These are phyloP conservation scores for Ogataea dorogensis DNA, from an alignment of 805 yeast species.

Conservation along the genomic window DNA sequence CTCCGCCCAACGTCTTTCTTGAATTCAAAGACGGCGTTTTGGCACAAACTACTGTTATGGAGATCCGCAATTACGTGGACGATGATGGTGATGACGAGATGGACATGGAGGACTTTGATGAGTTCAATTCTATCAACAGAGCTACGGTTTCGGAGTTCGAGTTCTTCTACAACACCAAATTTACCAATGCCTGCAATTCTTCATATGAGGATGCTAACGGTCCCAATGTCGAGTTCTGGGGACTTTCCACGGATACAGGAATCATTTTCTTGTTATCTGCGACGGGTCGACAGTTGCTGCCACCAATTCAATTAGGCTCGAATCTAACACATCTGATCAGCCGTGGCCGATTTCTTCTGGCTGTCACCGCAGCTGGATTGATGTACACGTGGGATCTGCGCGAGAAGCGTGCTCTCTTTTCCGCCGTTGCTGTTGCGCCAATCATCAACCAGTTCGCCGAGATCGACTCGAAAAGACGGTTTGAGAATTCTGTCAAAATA, in stretches of 20 bases:
- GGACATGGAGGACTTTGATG: conserved; percentile 32
- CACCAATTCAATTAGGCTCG: conserved; percentile 52
- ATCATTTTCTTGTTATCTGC: conserved; percentile 45
- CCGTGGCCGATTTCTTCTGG: conserved; percentile 35
- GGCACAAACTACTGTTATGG: conserved; percentile 16
- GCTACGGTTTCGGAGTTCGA: conserved; percentile 39
- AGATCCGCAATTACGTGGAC: conserved; percentile 31
- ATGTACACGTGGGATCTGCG: conserved; percentile 51
- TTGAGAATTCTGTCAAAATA: conserved; percentile 24
- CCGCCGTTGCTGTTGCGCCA: conserved; percentile 52
- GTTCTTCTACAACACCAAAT: conserved; percentile 39
- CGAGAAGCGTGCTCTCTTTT: conserved; percentile 33
- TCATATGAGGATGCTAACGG: conserved; percentile 35
- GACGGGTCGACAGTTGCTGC: conserved; percentile 44
- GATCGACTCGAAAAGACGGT: conserved; percentile 25
- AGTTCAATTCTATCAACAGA: conserved; percentile 35
- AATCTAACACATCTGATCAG: conserved; percentile 41
- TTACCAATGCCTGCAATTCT: conserved; percentile 36
- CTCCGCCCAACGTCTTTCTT: conserved; percentile 33
- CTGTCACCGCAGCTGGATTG: conserved; percentile 50
- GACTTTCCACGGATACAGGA: conserved; percentile 59
- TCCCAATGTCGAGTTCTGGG: conserved; percentile 52
- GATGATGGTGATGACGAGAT: conserved; percentile 28
- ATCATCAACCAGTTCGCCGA: conserved; percentile 41
- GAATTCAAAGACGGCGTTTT: conserved; percentile 16